Evolutionary conservation across 2,329 filamentous ascomycete genomes (phyloP).

Genomic region (Fusarium begoniae): DNA sequence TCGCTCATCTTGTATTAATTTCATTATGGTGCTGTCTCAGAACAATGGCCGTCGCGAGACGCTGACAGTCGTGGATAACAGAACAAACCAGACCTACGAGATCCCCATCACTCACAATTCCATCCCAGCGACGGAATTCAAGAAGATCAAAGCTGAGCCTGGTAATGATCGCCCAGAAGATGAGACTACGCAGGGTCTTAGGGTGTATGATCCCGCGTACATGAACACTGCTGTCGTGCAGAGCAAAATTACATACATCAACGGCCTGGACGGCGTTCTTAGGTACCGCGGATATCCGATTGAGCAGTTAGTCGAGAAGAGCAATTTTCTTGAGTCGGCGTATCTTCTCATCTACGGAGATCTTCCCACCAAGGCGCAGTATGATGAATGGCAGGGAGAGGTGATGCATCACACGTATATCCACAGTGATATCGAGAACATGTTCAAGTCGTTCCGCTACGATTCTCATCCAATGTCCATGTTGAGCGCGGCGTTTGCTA

Average conservation of each 20-base stretch:
- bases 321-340: constrained; percentile 59
- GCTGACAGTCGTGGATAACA: constrained; percentile 59
- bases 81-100: constrained; percentile 58
- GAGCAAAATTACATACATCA: constrained; percentile 62
- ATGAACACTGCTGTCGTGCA: constrained; percentile 62
- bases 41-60: constrained; percentile 37
- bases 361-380: constrained; percentile 55
- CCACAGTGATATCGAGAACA: constrained; percentile 59
- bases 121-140: constrained; percentile 60
- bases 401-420: constrained; percentile 62
- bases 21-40: constrained; percentile 3
- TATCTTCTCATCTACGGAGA: constrained; percentile 63
- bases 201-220: constrained; percentile 61
- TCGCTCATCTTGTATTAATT: neutral
- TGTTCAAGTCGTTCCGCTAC: constrained; percentile 61
- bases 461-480: constrained; percentile 64
- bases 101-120: constrained; percentile 60
- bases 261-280: constrained; percentile 60
- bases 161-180: constrained; percentile 53
- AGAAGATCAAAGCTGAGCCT: constrained; percentile 56
- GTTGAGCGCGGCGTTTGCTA: constrained; percentile 60
- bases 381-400: constrained; percentile 55
- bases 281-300: constrained; percentile 63
- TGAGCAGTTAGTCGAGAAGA: constrained; percentile 59
- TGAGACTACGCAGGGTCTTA: constrained; percentile 59